Percentiles rank a stretch among this genome's conserved stretches.
Evolutionary conservation across 108 stramenopile species (phyloP).

Genomic region (Cylindrotheca fusiformis): DNA sequence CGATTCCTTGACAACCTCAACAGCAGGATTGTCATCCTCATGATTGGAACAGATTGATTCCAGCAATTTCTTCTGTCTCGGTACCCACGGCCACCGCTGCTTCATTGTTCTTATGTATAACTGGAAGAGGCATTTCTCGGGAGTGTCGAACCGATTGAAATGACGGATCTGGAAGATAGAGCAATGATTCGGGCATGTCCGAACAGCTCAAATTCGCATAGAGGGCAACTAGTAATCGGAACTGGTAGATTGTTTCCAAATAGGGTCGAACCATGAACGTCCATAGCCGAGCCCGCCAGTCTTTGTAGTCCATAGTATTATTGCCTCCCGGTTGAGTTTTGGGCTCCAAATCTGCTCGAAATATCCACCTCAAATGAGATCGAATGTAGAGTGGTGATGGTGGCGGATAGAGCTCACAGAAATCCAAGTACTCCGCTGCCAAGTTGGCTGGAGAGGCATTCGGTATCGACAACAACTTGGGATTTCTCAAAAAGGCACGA

Average conservation of each 20-base stretch:
- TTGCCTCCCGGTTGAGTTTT: slow-evolving; percentile 23
- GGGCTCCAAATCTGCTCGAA: slow-evolving; percentile 44
- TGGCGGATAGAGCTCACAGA: slow-evolving; percentile 43
- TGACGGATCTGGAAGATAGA: background rate
- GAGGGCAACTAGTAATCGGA: slow-evolving; percentile 46
- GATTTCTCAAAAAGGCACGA: slow-evolving; percentile 44
- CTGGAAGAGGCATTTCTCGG: too few relatives aligned
- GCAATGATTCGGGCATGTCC: slow-evolving; percentile 6
- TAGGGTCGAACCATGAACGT: slow-evolving; percentile 55
- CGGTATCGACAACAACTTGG: slow-evolving; percentile 12
- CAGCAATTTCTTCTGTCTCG: too few relatives aligned
- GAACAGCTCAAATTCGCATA: slow-evolving; percentile 42
- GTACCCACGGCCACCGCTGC: too few relatives aligned
- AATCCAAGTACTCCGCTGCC: slow-evolving; percentile 51
- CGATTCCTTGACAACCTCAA: too few relatives aligned
- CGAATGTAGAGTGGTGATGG: slow-evolving; percentile 55
- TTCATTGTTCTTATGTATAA: too few relatives aligned
- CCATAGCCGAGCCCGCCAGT: slow-evolving; percentile 54
- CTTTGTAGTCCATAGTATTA: slow-evolving; percentile 22
- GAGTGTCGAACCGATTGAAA: background rate
- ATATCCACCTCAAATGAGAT: slow-evolving; percentile 64
- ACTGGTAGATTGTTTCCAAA: slow-evolving; percentile 41
- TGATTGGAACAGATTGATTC: too few relatives aligned
- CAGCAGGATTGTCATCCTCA: too few relatives aligned
- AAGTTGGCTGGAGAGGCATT: slow-evolving; percentile 13